A percentile compares a stretch with the other conserved stretches of the same genome.
Conservation (phyloP, 129 eudicot species). For the Deinandra increscens region DNA sequence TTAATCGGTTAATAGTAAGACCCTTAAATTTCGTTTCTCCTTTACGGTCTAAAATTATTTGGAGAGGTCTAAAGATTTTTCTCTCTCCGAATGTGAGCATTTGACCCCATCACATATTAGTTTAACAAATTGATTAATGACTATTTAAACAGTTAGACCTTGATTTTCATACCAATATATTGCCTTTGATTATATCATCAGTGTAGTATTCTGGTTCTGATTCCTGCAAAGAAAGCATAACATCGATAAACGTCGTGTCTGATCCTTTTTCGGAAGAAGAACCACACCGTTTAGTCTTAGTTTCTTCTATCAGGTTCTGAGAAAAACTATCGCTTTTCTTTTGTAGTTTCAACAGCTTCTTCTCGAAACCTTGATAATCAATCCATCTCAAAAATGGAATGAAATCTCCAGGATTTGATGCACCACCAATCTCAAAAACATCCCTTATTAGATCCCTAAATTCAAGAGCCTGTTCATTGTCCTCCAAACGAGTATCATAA, state of each 20-base stretch:
- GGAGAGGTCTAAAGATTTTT: too few species aligned
- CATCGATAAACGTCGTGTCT: conserved; percentile 43
- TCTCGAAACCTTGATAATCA: conserved; percentile 33
- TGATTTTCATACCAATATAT: conserved; percentile 43
- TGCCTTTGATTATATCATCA: conserved; percentile 58
- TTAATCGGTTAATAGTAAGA: too few species aligned
- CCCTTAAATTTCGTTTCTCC: too few species aligned
- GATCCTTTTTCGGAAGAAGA: background rate
- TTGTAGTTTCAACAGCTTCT: conserved; percentile 32
- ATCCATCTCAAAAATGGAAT: conserved; percentile 44
- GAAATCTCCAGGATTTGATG: conserved; percentile 40
- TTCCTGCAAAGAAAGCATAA: conserved; percentile 47
- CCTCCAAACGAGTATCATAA: conserved; percentile 25
- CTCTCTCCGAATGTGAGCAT: too few species aligned
- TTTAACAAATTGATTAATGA: too few species aligned
- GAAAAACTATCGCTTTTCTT: conserved; percentile 36
- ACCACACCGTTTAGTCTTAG: background rate
- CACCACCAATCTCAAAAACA: conserved; percentile 28
- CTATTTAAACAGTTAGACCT: too few species aligned
- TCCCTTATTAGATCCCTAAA: conserved; percentile 26
- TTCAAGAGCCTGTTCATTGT: conserved; percentile 21
- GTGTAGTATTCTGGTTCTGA: conserved; percentile 51
- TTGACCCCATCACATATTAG: too few species aligned
- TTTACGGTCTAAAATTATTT: too few species aligned
- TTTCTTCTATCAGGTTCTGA: conserved; percentile 49